These are phyloP conservation scores for Dendrothele bispora DNA, from an alignment of 768 basidiomycete genomes.

Conservation along the genomic window DNA sequence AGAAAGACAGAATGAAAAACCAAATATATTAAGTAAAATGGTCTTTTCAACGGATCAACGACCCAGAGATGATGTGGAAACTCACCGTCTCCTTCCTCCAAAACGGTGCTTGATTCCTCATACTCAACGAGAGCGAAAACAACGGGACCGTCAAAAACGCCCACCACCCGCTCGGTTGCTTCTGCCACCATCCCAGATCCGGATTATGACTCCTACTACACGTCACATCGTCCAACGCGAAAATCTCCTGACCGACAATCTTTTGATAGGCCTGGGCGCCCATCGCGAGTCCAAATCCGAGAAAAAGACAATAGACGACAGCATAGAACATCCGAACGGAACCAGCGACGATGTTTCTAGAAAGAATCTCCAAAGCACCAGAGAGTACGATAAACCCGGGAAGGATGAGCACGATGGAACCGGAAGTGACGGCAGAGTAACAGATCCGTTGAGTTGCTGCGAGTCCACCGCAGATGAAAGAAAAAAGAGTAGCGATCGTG, in stretches of 20 bases:
- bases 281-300: conserved; percentile 82
- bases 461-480: conserved; percentile 76
- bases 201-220: conserved; percentile 59
- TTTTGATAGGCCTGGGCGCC: conserved; percentile 68
- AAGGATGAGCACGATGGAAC: conserved; percentile 77
- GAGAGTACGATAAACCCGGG: conserved; percentile 73
- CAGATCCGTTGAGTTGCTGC: conserved; percentile 71
- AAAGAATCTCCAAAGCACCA: conserved; percentile 77
- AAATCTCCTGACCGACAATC: conserved; percentile 46
- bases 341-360: conserved; percentile 81
- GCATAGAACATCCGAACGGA: conserved; percentile 82
- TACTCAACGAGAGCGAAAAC: conserved; percentile 64
- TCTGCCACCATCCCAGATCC: conserved; percentile 70
- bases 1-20: background rate
- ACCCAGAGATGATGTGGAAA: conserved; percentile 8
- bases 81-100: conserved; percentile 56
- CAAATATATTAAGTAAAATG: background rate
- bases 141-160: conserved; percentile 73
- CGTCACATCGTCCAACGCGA: conserved; percentile 56
- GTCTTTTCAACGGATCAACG: background rate
- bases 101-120: conserved; percentile 65
- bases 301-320: conserved; percentile 74
- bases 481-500: conserved; percentile 75
- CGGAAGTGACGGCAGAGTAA: conserved; percentile 78
- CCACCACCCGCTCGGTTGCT: conserved; percentile 71